Evolutionary conservation across 164 flowering plant species (phyloP).

Genomic region (Annona cherimola): DNA sequence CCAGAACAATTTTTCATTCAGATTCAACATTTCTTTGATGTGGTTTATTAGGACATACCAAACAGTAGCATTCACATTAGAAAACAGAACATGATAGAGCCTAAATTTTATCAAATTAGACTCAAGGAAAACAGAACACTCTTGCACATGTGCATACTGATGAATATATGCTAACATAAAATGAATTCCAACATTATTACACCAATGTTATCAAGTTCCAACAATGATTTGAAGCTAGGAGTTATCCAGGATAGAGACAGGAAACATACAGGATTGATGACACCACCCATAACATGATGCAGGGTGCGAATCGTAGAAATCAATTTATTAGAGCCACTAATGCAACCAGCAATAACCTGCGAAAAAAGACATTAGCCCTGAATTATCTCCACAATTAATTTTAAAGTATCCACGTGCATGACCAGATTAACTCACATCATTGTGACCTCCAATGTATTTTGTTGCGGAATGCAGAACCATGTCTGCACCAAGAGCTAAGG

Average conservation of each 20-base stretch:
- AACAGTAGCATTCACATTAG: too few species aligned
- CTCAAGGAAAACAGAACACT: not conserved
- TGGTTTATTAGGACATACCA: too few species aligned
- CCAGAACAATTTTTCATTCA: too few species aligned
- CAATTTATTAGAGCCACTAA: slow-evolving; percentile 73
- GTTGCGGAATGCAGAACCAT: slow-evolving; percentile 89
- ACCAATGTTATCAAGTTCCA: not conserved
- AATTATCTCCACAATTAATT: not conserved
- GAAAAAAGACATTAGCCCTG: not conserved
- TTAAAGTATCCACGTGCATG: not conserved
- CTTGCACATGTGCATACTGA: not conserved
- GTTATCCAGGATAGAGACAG: not conserved
- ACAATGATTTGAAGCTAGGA: not conserved
- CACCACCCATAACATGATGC: slow-evolving; percentile 91
- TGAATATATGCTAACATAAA: not conserved
- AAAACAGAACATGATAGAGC: too few species aligned
- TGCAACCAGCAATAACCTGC: slow-evolving; percentile 90
- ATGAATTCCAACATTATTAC: not conserved
- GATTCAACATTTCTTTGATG: too few species aligned
- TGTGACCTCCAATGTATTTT: slow-evolving; percentile 86
- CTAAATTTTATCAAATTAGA: not conserved
- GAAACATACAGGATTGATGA: slow-evolving; percentile 76
- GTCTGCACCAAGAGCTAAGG: slow-evolving; percentile 93
- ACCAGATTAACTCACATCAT: slow-evolving; percentile 52
- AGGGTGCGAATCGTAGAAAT: slow-evolving; percentile 55